Evolutionary conservation across 2,329 filamentous ascomycete genomes (phyloP).

Genomic region (Talaromyces sp.): DNA sequence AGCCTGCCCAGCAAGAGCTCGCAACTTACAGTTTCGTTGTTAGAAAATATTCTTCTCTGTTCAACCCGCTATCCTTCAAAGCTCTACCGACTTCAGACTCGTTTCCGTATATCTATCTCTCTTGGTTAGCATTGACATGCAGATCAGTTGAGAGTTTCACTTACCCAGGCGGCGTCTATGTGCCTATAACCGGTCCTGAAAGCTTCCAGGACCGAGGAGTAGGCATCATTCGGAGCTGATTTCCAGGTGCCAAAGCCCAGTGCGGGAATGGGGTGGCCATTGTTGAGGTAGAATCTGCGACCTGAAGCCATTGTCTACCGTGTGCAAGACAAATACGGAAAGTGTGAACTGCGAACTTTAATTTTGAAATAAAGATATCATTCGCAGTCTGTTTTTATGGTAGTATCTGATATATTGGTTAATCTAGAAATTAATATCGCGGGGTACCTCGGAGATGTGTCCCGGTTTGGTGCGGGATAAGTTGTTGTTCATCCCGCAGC

Average conservation of each 20-base stretch:
- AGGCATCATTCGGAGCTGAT: slow-evolving; percentile 32
- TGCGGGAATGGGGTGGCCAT: background rate
- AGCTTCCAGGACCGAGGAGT: slow-evolving; percentile 31
- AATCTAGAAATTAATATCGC: background rate
- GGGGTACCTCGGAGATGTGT: background rate
- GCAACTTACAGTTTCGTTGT: slow-evolving; percentile 61
- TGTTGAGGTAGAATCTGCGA: background rate
- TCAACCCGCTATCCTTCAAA: slow-evolving; percentile 60
- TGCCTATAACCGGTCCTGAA: slow-evolving; percentile 35
- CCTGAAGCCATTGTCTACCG: background rate
- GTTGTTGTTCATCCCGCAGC: background rate
- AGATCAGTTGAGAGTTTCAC: background rate
- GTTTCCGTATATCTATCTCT: slow-evolving; percentile 78
- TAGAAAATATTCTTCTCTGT: slow-evolving; percentile 74
- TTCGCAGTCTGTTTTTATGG: background rate
- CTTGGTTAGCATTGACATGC: slow-evolving; percentile 14
- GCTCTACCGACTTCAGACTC: slow-evolving; percentile 61
- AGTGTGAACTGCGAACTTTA: slow-evolving; percentile 6
- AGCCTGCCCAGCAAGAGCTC: background rate
- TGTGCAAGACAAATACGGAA: slow-evolving; percentile 18
- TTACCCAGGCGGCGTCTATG: slow-evolving; percentile 13
- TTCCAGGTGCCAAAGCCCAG: slow-evolving; percentile 35
- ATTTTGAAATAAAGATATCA: background rate
- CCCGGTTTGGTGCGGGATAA: background rate
- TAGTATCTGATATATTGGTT: background rate